These are phyloP conservation scores for Candida albicans DNA, from an alignment of 1,139 yeast species.

Conservation along the genomic window DNA sequence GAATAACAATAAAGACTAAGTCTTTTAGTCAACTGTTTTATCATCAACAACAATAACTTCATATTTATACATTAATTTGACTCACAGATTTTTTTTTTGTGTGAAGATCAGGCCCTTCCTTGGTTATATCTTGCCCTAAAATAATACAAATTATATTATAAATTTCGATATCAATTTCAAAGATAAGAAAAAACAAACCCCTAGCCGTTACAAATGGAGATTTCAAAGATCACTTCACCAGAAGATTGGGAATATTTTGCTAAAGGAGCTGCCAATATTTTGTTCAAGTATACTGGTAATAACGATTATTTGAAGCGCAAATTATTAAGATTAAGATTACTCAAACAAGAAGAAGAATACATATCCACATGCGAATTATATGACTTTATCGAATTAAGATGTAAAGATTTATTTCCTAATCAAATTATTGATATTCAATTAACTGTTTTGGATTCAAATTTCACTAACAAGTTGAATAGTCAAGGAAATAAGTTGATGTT, in stretches of 20 bases:
- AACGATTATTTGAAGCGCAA: conserved; percentile 38
- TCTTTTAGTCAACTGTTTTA: too few species aligned
- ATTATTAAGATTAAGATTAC: conserved; percentile 37
- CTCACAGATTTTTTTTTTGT: too few species aligned
- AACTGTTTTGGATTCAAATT: conserved; percentile 36
- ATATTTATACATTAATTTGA: too few species aligned
- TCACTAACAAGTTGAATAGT: conserved; percentile 31
- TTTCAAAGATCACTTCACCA: conserved; percentile 41
- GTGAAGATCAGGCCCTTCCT: too few species aligned
- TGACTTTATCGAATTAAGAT: conserved; percentile 44
- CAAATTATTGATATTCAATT: conserved; percentile 42
- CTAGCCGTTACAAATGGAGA: conserved; percentile 30
- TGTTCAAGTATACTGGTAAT: conserved; percentile 40
- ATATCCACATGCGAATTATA: conserved; percentile 45
- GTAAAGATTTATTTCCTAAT: conserved; percentile 41
- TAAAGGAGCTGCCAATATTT: conserved; percentile 48
- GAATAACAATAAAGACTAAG: too few species aligned
- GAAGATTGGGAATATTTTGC: conserved; percentile 47
- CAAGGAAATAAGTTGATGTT: conserved; percentile 33
- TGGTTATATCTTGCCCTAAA: too few species aligned
- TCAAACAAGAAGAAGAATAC: conserved; percentile 39
- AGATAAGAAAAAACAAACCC: too few species aligned
- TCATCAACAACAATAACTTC: too few species aligned
- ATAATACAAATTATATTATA: not conserved
- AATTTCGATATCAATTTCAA: too few species aligned